phyloP scores from a whole-genome alignment of 768 basidiomycete genomes.

The Trametes maxima region DNA sequence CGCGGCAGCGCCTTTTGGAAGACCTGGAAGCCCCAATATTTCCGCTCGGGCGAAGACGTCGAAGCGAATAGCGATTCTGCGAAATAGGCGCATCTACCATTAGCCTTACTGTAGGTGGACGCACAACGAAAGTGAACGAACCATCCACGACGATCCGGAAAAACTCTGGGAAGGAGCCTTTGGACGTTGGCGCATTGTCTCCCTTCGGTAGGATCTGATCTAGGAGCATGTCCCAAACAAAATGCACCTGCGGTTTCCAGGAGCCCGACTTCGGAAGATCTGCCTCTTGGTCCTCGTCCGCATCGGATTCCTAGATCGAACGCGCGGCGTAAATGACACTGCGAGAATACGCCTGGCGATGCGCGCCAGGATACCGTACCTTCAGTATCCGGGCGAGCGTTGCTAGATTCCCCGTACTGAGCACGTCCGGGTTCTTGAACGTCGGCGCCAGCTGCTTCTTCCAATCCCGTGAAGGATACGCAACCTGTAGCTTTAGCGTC shows the following conservation, averaged over 20 bases:
- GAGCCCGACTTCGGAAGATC: slow-evolving; percentile 53
- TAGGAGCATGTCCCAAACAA: slow-evolving; percentile 85
- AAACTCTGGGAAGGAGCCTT: slow-evolving; percentile 85
- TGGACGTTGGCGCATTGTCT: slow-evolving; percentile 30
- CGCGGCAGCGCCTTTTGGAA: slow-evolving; percentile 79
- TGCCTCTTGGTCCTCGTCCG: slow-evolving; percentile 38
- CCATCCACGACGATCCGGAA: slow-evolving; percentile 92
- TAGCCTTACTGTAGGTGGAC: slow-evolving; percentile 13
- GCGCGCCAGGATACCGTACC: slow-evolving; percentile 41
- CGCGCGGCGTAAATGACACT: background rate
- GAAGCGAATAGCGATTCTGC: slow-evolving; percentile 86
- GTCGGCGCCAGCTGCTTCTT: slow-evolving; percentile 60
- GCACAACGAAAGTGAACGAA: slow-evolving; percentile 31
- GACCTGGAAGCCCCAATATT: slow-evolving; percentile 95
- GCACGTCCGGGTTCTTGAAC: slow-evolving; percentile 75
- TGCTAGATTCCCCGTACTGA: slow-evolving; percentile 72
- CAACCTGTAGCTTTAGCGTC: slow-evolving; percentile 66
- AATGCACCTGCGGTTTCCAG: slow-evolving; percentile 93
- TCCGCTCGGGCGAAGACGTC: slow-evolving; percentile 82
- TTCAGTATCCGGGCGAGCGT: slow-evolving; percentile 78
- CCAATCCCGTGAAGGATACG: slow-evolving; percentile 69
- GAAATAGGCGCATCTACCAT: background rate
- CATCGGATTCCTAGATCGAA: slow-evolving; percentile 51
- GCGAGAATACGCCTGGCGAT: background rate
- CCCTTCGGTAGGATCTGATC: slow-evolving; percentile 63